Evolutionary conservation across 2,329 filamentous ascomycete species (phyloP).

Genomic region (Colletotrichum sp.): DNA sequence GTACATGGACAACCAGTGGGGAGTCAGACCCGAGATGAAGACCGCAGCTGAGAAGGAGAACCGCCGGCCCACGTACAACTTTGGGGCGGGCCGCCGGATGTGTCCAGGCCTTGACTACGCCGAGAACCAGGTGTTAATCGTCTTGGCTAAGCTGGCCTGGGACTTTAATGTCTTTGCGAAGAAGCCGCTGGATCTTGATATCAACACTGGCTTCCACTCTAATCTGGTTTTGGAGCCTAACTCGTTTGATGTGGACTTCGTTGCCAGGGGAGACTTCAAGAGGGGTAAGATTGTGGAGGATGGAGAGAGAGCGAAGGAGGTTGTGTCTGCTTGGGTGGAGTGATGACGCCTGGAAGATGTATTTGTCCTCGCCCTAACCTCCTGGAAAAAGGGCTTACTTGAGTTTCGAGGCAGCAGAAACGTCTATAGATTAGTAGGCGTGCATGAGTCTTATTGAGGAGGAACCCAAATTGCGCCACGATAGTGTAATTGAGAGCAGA

Average conservation of each 20-base stretch:
- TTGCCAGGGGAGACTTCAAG: slow-evolving; percentile 22
- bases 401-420: neutral
- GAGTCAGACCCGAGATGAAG: slow-evolving; percentile 4
- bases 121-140: slow-evolving; percentile 45
- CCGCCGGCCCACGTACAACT: slow-evolving; percentile 39
- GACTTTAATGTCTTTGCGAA: slow-evolving; percentile 42
- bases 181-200: slow-evolving; percentile 25
- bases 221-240: slow-evolving; percentile 23
- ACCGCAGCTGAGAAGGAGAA: slow-evolving; percentile 2
- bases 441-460: neutral
- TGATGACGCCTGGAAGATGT: neutral
- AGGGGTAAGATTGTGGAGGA: slow-evolving; percentile 18
- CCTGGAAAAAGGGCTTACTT: neutral
- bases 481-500: rapidly evolving
- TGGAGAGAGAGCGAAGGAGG: neutral
- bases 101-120: slow-evolving; percentile 55
- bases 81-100: slow-evolving; percentile 51
- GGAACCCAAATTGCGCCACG: neutral
- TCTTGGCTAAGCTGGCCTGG: slow-evolving; percentile 51
- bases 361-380: too few species aligned
- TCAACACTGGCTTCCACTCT: slow-evolving; percentile 28
- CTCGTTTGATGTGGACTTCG: slow-evolving; percentile 23
- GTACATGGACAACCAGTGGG: slow-evolving; percentile 24
- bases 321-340: neutral
- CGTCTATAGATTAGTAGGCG: neutral